Conservation (phyloP, 129 eudicot genomes). For the Lonicera japonica region DNA sequence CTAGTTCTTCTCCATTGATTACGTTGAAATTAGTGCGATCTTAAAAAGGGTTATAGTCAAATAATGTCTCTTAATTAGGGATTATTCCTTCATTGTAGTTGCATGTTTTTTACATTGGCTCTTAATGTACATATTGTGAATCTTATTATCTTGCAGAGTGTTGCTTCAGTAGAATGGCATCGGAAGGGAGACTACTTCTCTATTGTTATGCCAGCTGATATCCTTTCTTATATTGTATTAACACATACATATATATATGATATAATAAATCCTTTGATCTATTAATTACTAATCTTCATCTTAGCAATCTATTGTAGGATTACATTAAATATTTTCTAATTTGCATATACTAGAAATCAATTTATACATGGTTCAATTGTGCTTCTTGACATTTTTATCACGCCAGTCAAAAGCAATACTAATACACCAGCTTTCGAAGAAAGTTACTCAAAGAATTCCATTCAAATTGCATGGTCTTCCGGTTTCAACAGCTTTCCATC, state of each 20-base stretch:
- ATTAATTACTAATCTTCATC: not conserved
- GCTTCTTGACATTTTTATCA: conserved; percentile 52
- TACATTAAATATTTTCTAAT: not conserved
- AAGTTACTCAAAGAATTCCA: conserved; percentile 64
- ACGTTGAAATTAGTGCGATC: too few relatives aligned
- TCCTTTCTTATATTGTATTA: conserved; percentile 41
- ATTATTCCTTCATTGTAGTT: not conserved
- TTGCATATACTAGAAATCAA: not conserved
- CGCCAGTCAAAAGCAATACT: conserved; percentile 79
- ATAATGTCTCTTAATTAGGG: too few relatives aligned
- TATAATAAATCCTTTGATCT: too few relatives aligned
- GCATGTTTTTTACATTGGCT: not conserved
- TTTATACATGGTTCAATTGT: conserved; percentile 12
- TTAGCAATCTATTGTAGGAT: not conserved
- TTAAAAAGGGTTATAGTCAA: too few relatives aligned
- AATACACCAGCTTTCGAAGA: conserved; percentile 85
- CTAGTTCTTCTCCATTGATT: too few relatives aligned
- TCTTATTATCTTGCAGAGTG: conserved; percentile 51
- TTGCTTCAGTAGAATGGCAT: conserved; percentile 94
- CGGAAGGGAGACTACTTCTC: conserved; percentile 98
- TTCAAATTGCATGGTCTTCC: conserved; percentile 89
- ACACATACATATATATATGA: too few relatives aligned
- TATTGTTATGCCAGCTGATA: conserved; percentile 87
- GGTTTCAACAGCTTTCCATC: conserved; percentile 82
- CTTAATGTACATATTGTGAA: conserved; percentile 8